Evolutionary conservation across 257 asterid genomes (phyloP), one percentile per base, ranked within the genome.

Genomic region (Solanum sitiens): DNA sequence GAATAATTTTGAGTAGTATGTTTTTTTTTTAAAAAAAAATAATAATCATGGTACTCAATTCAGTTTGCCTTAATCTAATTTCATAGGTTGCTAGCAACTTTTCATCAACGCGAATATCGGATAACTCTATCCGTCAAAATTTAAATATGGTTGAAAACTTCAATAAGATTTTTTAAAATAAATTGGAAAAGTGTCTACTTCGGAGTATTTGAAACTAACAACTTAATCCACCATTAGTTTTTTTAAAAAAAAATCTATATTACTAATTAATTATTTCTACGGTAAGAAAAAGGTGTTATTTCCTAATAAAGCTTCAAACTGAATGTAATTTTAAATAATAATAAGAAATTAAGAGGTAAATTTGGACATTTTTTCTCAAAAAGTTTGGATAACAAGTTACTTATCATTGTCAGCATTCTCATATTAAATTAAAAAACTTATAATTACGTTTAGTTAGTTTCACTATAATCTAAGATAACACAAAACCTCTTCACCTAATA

Each of bases 31-130:
- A 2, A 0, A 10, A 4, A 45, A 4, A 13, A 53, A 35, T 0
- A 30, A 13, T 68, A 68, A 8, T 6, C 11, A 3, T 14, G 40
- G 12, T 14, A 14, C 2, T 68, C 6, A 5, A 18, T 3, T 65
- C 12, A 30, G 1, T 3, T 70, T 70, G 5, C 3, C 16, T 12
- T 1, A 9, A 3, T 30, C 10, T 68, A 27, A 68, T 68, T 68
- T 13, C 11, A 68, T 13, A 3, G 33, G 33, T 30, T 33, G 5
- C 15, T 8, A 65, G 16, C 72, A 25, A 65, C 25, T 14, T 72
- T 72, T 4, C 40, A 72, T 10, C 1, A 33, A 2, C 11, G 5
- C 1, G 3, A 7, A 8, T 9, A 0, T 35, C 16, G 45, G 0
- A 3, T 72, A 71, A 13, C 25, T 71, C 7, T 2, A 16, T 33